Percentiles rank a stretch among this genome's conserved stretches.
phyloP scores from a whole-genome alignment of 768 basidiomycete genomes.

The Agrocybe chaxingu region DNA sequence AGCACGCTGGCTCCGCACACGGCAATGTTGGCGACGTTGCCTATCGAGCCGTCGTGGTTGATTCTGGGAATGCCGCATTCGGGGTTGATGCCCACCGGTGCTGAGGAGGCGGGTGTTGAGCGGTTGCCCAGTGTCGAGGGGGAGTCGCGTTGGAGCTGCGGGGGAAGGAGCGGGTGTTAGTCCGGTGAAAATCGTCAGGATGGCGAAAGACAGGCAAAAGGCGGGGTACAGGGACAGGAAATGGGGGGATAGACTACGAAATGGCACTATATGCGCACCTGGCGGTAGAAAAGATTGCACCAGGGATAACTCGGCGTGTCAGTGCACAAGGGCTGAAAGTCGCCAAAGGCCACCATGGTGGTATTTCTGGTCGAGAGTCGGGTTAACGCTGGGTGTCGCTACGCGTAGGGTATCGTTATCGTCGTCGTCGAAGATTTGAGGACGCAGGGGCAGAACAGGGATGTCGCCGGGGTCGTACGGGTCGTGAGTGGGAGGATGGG shows the following conservation, averaged over 20 bases:
- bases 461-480: not conserved
- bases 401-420: no score
- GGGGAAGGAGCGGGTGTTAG: not conserved
- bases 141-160: constrained; percentile 37
- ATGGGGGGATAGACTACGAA: constrained; percentile 3
- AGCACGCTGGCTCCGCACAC: constrained; percentile 73
- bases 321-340: constrained; percentile 66
- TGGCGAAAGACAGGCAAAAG: not conserved
- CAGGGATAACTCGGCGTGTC: constrained; percentile 79
- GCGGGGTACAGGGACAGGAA: not conserved
- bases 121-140: constrained; percentile 29
- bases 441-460: not conserved
- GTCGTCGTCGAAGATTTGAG: not conserved
- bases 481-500: not conserved
- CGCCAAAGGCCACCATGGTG: constrained; percentile 60
- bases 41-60: constrained; percentile 56
- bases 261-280: constrained; percentile 46
- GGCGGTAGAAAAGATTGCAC: constrained; percentile 94
- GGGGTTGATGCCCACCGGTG: constrained; percentile 83
- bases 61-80: constrained; percentile 72
- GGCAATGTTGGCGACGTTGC: constrained; percentile 86
- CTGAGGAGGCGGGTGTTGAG: constrained; percentile 43
- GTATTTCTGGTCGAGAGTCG: not conserved
- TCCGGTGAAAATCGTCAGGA: not conserved
- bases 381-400: no score